A percentile compares a stretch with the other conserved stretches of the same genome.
phyloP scores from a whole-genome alignment of 352 stramenopile species.

The Elongisporangium undulatum region DNA sequence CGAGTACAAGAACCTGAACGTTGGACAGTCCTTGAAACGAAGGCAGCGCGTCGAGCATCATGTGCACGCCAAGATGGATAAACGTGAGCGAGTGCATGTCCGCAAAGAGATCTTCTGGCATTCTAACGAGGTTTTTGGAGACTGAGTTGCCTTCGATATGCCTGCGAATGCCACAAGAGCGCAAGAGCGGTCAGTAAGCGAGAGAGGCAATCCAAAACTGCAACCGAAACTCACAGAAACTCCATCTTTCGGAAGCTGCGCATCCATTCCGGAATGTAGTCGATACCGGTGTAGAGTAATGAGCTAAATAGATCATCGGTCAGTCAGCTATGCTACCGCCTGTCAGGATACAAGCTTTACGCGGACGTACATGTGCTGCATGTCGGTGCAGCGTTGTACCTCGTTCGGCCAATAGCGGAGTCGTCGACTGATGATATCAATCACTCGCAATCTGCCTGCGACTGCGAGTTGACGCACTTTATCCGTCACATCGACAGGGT shows the following conservation, averaged over 20 bases:
- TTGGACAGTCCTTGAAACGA: slow-evolving; percentile 8
- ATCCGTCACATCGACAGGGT: slow-evolving; percentile 7
- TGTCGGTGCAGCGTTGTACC: slow-evolving; percentile 9
- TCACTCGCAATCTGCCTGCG: slow-evolving; percentile 10
- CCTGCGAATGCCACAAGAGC: neutral
- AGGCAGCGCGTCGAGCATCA: slow-evolving; percentile 2
- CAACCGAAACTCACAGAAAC: slow-evolving; percentile 15
- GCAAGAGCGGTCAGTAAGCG: neutral
- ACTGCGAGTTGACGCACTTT: slow-evolving; percentile 10
- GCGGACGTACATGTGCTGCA: slow-evolving; percentile 16
- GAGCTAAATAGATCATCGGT: slow-evolving; percentile 7
- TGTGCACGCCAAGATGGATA: slow-evolving; percentile 18
- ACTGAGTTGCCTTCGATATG: slow-evolving; percentile 10
- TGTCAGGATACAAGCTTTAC: neutral
- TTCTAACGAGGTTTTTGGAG: slow-evolving; percentile 8
- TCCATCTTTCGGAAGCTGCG: slow-evolving; percentile 15
- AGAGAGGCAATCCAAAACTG: neutral
- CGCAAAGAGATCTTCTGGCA: slow-evolving; percentile 17
- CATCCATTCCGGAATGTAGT: slow-evolving; percentile 12
- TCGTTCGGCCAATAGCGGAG: slow-evolving; percentile 14
- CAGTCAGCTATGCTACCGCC: neutral
- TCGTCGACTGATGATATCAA: slow-evolving; percentile 23
- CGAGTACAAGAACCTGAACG: slow-evolving; percentile 10
- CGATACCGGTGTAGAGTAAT: slow-evolving; percentile 15
- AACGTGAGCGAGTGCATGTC: slow-evolving; percentile 17